Base-by-base conservation (phyloP, 2,329 filamentous ascomycete genomes). In the Fusarium sp. region DNA sequence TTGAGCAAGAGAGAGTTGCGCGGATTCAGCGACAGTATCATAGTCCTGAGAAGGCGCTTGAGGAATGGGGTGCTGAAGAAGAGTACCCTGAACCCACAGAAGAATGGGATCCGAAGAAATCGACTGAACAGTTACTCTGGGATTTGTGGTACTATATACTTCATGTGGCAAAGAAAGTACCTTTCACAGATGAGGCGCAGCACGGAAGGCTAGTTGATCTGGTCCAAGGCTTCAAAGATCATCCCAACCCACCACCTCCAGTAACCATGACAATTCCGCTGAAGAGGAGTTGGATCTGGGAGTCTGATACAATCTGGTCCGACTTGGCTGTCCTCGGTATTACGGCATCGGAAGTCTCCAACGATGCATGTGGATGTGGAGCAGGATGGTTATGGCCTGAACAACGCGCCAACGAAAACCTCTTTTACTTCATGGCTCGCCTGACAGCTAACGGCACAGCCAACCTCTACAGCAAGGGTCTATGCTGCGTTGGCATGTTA, bases 331-430 rank as follows among this genome's bases (percentile, higher is more conserved):
- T 67, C 0, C 11, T 67, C 0, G 57, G 65, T 1, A 51, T 51
- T 1, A 52, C 57, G 1, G 42, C 58, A 2, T 9, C 57, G 1
- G 65, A 67, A 22, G 51, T 52, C 2, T 63, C 42, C 0, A 68
- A 67, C 1, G 64, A 67, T 1, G n/a, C 18, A 0, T 63, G 57
- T 4, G 65, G 64, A 9, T 67, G 57, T 2, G 65, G 65, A 20
- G 64, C 64, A 0, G 64, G 65, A 12, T 67, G 65, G 65, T 0
- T 51, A 3, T 58, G 51, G 65, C 41, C 64, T 4, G 65, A 68
- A 13, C 57, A 52, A 7, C 34, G 47, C 1, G 64, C 57, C 2
- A 51, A 48, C 25, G 57, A 64, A 27, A 67, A 68, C 7, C 18
- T 68, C 8, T 40, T 20, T 0, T 41, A 41, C 0, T 68, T 67